Evolutionary conservation across 306 rosid species (phyloP), one percentile per base, ranked within the genome.

Genomic region (Chamaecrista fasciculata): DNA sequence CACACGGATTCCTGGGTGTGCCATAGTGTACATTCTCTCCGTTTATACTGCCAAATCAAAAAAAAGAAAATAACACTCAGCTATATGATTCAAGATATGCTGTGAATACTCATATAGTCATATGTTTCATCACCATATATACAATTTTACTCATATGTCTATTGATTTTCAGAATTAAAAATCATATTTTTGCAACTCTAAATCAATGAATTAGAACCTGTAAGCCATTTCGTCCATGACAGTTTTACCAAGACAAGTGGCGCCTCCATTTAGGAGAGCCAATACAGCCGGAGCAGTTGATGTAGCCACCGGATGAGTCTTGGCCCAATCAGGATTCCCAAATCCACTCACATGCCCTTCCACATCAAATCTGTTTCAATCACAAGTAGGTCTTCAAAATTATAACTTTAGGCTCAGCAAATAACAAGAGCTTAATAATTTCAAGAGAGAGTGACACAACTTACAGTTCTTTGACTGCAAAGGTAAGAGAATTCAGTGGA

Each of bases 181-280:
- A n/a, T n/a, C n/a, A n/a, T n/a, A n/a, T n/a, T n/a, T n/a, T n/a
- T n/a, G n/a, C n/a, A n/a, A n/a, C n/a, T n/a, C n/a, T n/a, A n/a
- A n/a, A n/a, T n/a, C n/a, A n/a, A n/a, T n/a, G 40, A 56, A 56
- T 15, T 57, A 24, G 15, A 71, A 91, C 98, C 98, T 72, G 81
- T 80, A 90, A 24, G 98, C 98, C 98, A 90, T 83, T 88, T 94
- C 98, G 70, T 94, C 98, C 98, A 90, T 82, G 74, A 86, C 83
- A 67, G 97, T 94, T 81, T 74, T 88, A 70, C 98, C 98, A 55
- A 85, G 73, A 67, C 87, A 88, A 24, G 86, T 88, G 55, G 96
- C 99, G 53, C 99, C 99, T 55, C 82, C 95, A n/a, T 50, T 70
- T 10, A 88, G 81, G 47, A 91, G 47, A 31, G 86, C 70, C 81